A percentile compares a stretch with the other conserved stretches of the same genome.
Evolutionary conservation across 2,329 filamentous ascomycete species (phyloP).

Genomic region (Colletotrichum limetticola): DNA sequence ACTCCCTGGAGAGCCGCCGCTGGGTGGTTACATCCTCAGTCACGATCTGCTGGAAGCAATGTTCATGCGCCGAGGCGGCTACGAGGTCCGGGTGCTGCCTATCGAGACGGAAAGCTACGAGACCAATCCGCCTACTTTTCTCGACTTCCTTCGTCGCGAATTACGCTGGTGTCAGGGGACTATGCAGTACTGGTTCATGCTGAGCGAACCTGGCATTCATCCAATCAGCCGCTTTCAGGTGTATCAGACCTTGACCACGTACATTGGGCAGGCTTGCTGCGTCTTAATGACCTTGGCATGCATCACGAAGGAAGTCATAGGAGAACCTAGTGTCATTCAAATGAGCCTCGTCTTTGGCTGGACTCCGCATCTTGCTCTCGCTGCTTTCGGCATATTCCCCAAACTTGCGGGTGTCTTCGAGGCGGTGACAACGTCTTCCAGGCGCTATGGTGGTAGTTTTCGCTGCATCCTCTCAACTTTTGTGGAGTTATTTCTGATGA

Average conservation of each 20-base stretch:
- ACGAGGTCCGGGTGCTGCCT: not conserved
- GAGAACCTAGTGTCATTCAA: not conserved
- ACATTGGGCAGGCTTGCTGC: not conserved
- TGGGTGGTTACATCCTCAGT: not conserved
- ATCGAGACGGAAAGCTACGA: not conserved
- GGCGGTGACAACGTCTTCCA: not conserved
- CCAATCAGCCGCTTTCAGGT: not conserved
- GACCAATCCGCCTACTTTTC: not conserved
- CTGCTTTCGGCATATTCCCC: not conserved
- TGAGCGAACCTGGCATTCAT: not conserved
- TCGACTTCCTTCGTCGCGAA: not conserved
- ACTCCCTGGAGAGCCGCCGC: not conserved
- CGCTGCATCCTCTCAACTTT: not conserved
- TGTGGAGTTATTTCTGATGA: not conserved
- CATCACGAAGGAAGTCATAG: not conserved
- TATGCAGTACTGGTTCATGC: not conserved
- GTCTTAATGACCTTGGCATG: not conserved
- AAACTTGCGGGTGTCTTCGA: not conserved
- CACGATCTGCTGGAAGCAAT: not conserved
- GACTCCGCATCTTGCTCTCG: not conserved
- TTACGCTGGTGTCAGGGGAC: not conserved
- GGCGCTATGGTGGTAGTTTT: not conserved
- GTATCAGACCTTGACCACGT: not conserved
- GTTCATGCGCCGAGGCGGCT: not conserved
- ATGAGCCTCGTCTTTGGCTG: not conserved